Percentiles rank a stretch among this genome's conserved stretches.
These are phyloP conservation scores for Chrysoporthe austroafricana DNA, from an alignment of 2,329 filamentous ascomycete genomes.

Conservation along the genomic window DNA sequence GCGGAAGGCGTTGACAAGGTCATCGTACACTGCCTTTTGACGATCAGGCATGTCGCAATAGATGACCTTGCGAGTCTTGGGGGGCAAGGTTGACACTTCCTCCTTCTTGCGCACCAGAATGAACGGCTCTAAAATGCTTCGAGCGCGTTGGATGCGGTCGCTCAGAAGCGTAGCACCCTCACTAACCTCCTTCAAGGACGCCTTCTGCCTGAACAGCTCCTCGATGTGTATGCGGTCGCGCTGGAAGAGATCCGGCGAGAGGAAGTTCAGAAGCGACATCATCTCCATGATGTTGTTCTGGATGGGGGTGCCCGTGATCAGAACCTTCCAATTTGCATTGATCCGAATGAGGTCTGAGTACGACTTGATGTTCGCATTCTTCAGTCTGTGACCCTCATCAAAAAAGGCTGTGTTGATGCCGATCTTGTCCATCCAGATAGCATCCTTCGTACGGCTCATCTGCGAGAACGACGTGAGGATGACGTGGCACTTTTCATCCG, in stretches of 20 bases:
- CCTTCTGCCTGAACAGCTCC: slow-evolving; percentile 89
- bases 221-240: slow-evolving; percentile 78
- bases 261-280: slow-evolving; percentile 88
- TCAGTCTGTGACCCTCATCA: slow-evolving; percentile 92
- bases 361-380: slow-evolving; percentile 81
- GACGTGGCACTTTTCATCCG: slow-evolving; percentile 29
- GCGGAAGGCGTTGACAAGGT: slow-evolving; percentile 65
- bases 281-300: slow-evolving; percentile 95
- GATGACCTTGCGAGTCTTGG: slow-evolving; percentile 77
- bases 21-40: slow-evolving; percentile 75
- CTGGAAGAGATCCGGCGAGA: slow-evolving; percentile 83
- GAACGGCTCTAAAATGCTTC: slow-evolving; percentile 93
- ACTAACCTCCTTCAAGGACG: slow-evolving; percentile 77
- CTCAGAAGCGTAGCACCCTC: slow-evolving; percentile 84
- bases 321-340: slow-evolving; percentile 77
- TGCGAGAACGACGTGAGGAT: slow-evolving; percentile 52
- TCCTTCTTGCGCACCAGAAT: slow-evolving; percentile 92
- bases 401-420: slow-evolving; percentile 69
- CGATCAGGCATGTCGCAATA: slow-evolving; percentile 77
- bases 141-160: slow-evolving; percentile 83
- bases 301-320: slow-evolving; percentile 88
- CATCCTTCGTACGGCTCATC: slow-evolving; percentile 54
- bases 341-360: slow-evolving; percentile 82
- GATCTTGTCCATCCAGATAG: slow-evolving; percentile 54
- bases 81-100: slow-evolving; percentile 81